These are phyloP conservation scores for Trichoderma virens DNA, from an alignment of 495 filamentous ascomycete species.

Conservation along the genomic window DNA sequence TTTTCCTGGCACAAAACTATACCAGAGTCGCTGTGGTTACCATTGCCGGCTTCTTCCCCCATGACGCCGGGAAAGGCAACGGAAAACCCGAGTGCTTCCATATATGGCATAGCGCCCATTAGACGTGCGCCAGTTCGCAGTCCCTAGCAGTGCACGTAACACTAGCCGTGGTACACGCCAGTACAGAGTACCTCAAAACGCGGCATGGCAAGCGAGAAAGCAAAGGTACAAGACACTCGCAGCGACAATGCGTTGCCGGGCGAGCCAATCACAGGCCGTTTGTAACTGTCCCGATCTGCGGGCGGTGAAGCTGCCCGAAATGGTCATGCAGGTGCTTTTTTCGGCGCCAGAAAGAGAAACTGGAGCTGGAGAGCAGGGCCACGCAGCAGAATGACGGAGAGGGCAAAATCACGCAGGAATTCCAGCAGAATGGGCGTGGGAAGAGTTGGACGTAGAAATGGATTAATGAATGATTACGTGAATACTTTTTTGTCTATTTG, in stretches of 20 bases:
- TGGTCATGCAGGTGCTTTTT: neutral
- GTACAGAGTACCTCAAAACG: neutral
- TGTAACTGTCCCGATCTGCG: neutral
- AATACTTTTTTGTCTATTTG: no score
- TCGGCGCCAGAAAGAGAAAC: neutral
- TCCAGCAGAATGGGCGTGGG: no score
- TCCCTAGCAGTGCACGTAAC: neutral
- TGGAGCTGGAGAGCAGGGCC: neutral
- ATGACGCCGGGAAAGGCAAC: neutral
- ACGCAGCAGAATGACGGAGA: neutral
- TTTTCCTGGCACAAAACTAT: no score
- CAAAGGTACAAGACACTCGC: neutral
- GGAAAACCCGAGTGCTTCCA: neutral
- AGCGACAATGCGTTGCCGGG: neutral
- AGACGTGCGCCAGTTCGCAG: neutral
- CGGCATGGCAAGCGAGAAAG: neutral
- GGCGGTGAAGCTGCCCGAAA: constrained; percentile 3
- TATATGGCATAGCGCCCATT: constrained; percentile 1
- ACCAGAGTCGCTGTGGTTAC: no score
- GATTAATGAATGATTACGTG: no score
- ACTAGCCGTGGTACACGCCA: neutral
- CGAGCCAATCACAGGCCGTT: neutral
- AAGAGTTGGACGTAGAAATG: no score
- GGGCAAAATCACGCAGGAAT: neutral
- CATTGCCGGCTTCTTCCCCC: no score